A percentile compares a stretch with the other conserved stretches of the same genome.
phyloP scores from a whole-genome alignment of 352 stramenopile genomes.

The Phytopythium helicoides region DNA sequence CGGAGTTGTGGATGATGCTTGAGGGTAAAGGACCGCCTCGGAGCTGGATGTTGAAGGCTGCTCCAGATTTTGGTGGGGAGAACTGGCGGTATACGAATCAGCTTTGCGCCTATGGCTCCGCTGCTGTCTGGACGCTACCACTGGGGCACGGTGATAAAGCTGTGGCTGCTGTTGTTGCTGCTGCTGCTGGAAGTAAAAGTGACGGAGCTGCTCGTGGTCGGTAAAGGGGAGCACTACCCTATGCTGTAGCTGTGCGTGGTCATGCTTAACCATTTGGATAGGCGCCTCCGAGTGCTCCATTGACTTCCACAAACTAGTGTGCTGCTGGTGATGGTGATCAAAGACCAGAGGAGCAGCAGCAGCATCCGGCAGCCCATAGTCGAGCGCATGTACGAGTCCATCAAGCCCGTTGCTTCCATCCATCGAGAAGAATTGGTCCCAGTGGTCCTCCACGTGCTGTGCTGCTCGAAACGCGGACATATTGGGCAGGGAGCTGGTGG shows the following conservation, averaged over 20 bases:
- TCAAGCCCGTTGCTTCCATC: not conserved
- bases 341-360: not conserved
- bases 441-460: too few species aligned
- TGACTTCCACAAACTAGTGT: not conserved
- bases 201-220: not conserved
- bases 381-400: slow-evolving; percentile 5
- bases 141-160: not conserved
- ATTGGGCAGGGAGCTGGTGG: not conserved
- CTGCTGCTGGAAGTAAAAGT: not conserved
- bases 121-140: not conserved
- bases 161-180: slow-evolving; percentile 1
- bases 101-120: slow-evolving; percentile 13
- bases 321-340: not conserved
- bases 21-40: too few species aligned
- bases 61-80: not conserved
- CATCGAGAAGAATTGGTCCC: slow-evolving; percentile 3
- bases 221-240: not conserved
- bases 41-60: too few species aligned
- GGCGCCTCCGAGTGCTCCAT: not conserved
- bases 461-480: not conserved
- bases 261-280: not conserved
- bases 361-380: slow-evolving; percentile 5
- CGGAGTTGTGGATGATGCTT: not conserved
- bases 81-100: not conserved
- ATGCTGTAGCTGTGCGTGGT: not conserved